These are phyloP conservation scores for Aureobasidium zeae DNA, from an alignment of 2,329 filamentous ascomycete genomes.

Conservation along the genomic window DNA sequence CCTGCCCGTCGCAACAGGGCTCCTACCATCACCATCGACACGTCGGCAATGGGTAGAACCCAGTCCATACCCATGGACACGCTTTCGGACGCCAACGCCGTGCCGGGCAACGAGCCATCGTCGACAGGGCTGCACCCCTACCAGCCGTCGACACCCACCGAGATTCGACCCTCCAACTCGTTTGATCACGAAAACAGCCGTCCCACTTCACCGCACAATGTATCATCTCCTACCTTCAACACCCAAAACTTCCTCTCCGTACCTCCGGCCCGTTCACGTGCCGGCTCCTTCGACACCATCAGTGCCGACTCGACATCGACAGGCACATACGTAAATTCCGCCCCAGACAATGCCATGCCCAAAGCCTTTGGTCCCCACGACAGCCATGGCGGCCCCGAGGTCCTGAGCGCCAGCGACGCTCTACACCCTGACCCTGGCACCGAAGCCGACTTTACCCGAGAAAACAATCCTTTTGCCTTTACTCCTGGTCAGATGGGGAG, in stretches of 20 bases:
- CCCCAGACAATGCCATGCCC: slow-evolving; percentile 18
- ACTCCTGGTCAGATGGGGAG: slow-evolving; percentile 73
- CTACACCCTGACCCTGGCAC: slow-evolving; percentile 67
- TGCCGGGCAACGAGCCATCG: slow-evolving; percentile 14
- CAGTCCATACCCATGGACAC: not conserved
- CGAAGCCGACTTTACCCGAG: slow-evolving; percentile 64
- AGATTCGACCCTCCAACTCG: slow-evolving; percentile 47
- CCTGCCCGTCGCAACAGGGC: slow-evolving; percentile 27
- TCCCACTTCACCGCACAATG: slow-evolving; percentile 58
- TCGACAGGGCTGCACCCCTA: slow-evolving; percentile 20
- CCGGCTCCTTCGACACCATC: slow-evolving; percentile 58
- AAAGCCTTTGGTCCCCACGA: slow-evolving; percentile 23
- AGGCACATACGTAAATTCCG: slow-evolving; percentile 48
- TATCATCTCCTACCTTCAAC: slow-evolving; percentile 50
- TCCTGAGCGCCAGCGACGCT: slow-evolving; percentile 59
- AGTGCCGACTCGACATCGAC: slow-evolving; percentile 47
- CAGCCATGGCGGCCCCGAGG: slow-evolving; percentile 35
- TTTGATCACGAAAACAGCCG: slow-evolving; percentile 55
- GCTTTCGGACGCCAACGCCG: slow-evolving; percentile 7
- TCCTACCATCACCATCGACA: slow-evolving; percentile 46
- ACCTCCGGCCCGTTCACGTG: slow-evolving; percentile 52
- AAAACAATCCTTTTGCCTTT: slow-evolving; percentile 78
- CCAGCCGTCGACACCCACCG: slow-evolving; percentile 31
- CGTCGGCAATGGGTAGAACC: slow-evolving; percentile 37
- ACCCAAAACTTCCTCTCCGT: slow-evolving; percentile 54